Evolutionary conservation across 2,329 filamentous ascomycete genomes (phyloP).

Genomic region (Macrophomina phaseolina): DNA sequence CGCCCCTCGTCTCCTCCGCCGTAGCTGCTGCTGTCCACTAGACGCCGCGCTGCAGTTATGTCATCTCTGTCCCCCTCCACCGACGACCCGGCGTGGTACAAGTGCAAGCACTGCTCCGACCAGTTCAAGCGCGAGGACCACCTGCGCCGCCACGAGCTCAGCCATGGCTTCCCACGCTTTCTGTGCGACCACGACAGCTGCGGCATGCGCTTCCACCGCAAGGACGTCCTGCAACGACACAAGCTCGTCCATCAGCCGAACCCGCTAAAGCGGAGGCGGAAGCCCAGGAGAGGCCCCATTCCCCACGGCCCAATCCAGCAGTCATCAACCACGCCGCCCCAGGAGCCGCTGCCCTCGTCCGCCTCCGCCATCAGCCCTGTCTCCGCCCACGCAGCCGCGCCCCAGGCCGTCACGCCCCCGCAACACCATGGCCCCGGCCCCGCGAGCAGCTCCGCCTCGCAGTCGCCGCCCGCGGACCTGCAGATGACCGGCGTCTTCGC

Average conservation of each 20-base stretch:
- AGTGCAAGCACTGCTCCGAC: slow-evolving; percentile 28
- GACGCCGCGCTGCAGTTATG: slow-evolving; percentile 17
- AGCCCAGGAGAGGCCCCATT: slow-evolving; percentile 21
- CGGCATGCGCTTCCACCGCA: slow-evolving; percentile 29
- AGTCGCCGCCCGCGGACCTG: neutral
- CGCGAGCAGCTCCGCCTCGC: neutral
- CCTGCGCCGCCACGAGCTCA: slow-evolving; percentile 30
- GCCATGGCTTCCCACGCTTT: slow-evolving; percentile 29
- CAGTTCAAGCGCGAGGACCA: slow-evolving; percentile 29
- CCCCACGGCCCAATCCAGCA: slow-evolving; percentile 27
- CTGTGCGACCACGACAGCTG: slow-evolving; percentile 28
- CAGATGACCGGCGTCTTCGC: neutral
- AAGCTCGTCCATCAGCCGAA: slow-evolving; percentile 29
- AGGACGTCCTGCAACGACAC: slow-evolving; percentile 29
- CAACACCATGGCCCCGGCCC: slow-evolving; percentile 7
- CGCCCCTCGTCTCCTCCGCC: slow-evolving; percentile 26
- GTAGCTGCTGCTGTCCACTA: slow-evolving; percentile 11
- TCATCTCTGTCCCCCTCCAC: slow-evolving; percentile 9
- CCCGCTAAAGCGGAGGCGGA: slow-evolving; percentile 26
- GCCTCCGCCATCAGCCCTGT: neutral
- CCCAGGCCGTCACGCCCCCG: neutral
- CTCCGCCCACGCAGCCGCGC: neutral
- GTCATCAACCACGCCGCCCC: neutral
- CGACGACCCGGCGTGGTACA: slow-evolving; percentile 26
- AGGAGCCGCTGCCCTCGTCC: neutral